A percentile compares a stretch with the other conserved stretches of the same genome.
These are phyloP conservation scores for Zoysia pacifica DNA, from an alignment of 176 grass and related monocot species.

Conservation along the genomic window DNA sequence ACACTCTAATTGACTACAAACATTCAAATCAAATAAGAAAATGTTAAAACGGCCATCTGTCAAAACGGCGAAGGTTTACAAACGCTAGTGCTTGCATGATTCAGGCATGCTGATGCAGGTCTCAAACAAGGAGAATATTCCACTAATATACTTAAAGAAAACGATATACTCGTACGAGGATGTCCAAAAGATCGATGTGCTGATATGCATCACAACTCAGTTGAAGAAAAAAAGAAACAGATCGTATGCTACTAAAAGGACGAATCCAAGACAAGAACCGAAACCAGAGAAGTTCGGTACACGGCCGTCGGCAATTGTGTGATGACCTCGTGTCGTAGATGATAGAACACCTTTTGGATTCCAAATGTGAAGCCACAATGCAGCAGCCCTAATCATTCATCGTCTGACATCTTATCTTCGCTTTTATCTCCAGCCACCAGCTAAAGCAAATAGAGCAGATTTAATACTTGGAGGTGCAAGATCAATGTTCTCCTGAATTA, in stretches of 20 bases:
- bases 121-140: background rate
- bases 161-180: background rate
- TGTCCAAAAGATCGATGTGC: background rate
- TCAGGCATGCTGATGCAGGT: background rate
- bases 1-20: too few species aligned
- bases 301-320: background rate
- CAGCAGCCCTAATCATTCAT: slow-evolving; percentile 31
- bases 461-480: background rate
- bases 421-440: slow-evolving; percentile 31
- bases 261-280: slow-evolving; percentile 10
- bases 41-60: background rate
- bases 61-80: too few species aligned
- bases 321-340: slow-evolving; percentile 12
- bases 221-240: background rate
- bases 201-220: background rate
- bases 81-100: background rate
- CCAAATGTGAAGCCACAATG: slow-evolving; percentile 42
- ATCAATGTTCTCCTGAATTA: background rate
- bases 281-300: slow-evolving; percentile 23
- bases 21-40: too few species aligned
- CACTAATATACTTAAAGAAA: background rate
- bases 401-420: background rate
- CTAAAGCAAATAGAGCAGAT: slow-evolving; percentile 21
- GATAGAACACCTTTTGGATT: slow-evolving; percentile 31
- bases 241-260: background rate